Conservation (phyloP, 306 rosid genomes). For the Psophocarpus tetragonolobus region DNA sequence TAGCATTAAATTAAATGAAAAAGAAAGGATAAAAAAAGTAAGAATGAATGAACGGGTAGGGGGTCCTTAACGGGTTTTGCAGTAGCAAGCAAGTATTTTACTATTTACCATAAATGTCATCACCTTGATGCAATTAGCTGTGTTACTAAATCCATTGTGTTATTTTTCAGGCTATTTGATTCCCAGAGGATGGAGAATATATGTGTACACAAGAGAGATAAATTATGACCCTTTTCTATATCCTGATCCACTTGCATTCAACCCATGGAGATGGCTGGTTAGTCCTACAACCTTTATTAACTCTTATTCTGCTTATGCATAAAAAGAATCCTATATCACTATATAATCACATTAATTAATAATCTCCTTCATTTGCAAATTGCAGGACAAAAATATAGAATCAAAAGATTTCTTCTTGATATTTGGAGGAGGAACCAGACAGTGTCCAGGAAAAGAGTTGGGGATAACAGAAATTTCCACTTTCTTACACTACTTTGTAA, state of each 20-base stretch:
- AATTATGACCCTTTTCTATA: slow-evolving; percentile 76
- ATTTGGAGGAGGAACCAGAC: slow-evolving; percentile 94
- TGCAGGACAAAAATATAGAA: slow-evolving; percentile 72
- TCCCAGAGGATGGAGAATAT: slow-evolving; percentile 96
- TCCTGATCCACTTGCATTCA: slow-evolving; percentile 78
- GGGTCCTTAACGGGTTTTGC: slow-evolving; percentile 1
- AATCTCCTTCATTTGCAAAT: slow-evolving; percentile 20
- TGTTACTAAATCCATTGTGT: neutral
- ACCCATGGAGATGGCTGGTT: slow-evolving; percentile 99
- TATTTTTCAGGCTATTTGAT: slow-evolving; percentile 70
- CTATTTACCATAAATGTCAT: slow-evolving; percentile 11
- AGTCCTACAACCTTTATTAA: slow-evolving; percentile 15
- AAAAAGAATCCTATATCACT: neutral
- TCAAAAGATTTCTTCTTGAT: slow-evolving; percentile 61
- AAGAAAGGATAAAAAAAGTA: neutral
- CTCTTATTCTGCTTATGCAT: neutral
- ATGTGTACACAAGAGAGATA: slow-evolving; percentile 89
- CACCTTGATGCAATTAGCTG: neutral
- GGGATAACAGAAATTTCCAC: slow-evolving; percentile 90
- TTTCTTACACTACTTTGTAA: slow-evolving; percentile 85
- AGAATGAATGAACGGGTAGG: neutral
- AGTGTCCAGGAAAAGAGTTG: slow-evolving; percentile 91
- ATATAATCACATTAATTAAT: slow-evolving; percentile 5
- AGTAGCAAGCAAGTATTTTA: neutral
- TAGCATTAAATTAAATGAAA: slow-evolving; percentile 34